These are phyloP conservation scores for Leptographium wingfieldii DNA, from an alignment of 2,329 filamentous ascomycete genomes.

Conservation along the genomic window DNA sequence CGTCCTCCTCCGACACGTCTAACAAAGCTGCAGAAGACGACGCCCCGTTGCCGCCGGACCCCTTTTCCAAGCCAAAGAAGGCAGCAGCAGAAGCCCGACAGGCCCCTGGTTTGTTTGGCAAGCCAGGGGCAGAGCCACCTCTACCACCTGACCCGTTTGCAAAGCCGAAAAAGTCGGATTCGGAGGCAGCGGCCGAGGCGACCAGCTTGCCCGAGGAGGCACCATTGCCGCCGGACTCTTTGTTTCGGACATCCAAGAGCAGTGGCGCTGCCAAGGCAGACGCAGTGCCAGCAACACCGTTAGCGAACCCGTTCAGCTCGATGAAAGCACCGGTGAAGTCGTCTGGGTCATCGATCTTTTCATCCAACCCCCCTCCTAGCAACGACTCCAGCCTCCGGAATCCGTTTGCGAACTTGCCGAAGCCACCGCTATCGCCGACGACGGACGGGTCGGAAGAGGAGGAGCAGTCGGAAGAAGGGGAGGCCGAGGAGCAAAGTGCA, in stretches of 20 bases:
- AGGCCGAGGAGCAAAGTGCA: constrained; percentile 14
- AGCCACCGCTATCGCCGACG: constrained; percentile 9
- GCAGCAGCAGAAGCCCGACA: constrained; percentile 17
- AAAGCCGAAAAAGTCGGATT: constrained; percentile 12
- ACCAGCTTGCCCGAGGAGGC: constrained; percentile 2
- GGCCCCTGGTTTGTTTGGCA: constrained; percentile 16
- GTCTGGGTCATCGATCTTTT: constrained; percentile 7
- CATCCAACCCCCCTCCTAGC: constrained; percentile 2
- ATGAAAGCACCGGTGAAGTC: constrained; percentile 1
- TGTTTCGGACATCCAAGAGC: neutral
- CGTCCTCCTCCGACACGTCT: constrained; percentile 33
- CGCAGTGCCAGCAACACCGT: constrained; percentile 5
- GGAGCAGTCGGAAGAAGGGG: constrained; percentile 25
- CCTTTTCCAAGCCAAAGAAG: constrained; percentile 9
- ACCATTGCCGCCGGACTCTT: constrained; percentile 7
- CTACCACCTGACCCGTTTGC: constrained; percentile 16
- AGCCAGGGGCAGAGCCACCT: constrained; percentile 15
- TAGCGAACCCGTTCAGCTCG: constrained; percentile 5
- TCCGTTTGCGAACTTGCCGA: constrained; percentile 12
- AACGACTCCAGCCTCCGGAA: constrained; percentile 2
- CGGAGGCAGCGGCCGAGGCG: constrained; percentile 15
- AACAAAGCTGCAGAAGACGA: constrained; percentile 15
- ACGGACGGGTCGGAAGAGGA: constrained; percentile 11
- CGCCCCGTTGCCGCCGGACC: constrained; percentile 16
- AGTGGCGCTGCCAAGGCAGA: constrained; percentile 13